Evolutionary conservation across 306 rosid species (phyloP).

Genomic region (Biancaea sappan): DNA sequence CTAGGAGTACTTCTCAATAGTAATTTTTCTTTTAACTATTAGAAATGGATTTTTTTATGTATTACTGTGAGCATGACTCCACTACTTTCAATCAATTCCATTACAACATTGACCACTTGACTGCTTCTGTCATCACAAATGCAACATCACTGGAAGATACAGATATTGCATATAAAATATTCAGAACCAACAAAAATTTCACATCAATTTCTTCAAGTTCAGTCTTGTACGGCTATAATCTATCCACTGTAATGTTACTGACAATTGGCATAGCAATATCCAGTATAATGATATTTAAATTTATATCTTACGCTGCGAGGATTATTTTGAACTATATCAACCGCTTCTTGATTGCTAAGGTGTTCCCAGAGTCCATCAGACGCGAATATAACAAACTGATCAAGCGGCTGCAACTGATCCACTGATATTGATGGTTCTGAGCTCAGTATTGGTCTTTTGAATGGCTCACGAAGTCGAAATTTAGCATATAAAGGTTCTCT

Average conservation of each 20-base stretch:
- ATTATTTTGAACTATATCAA: constrained; percentile 65
- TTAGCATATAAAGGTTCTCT: constrained; percentile 65
- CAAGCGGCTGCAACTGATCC: constrained; percentile 61
- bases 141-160: neutral
- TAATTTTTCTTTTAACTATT: too few relatives aligned
- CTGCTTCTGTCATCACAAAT: neutral
- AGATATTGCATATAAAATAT: constrained; percentile 2
- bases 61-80: neutral
- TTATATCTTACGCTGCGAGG: constrained; percentile 55
- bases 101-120: neutral
- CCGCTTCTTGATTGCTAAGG: constrained; percentile 77
- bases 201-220: neutral
- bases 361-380: constrained; percentile 89
- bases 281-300: constrained; percentile 16
- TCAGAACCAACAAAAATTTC: neutral
- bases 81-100: neutral
- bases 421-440: constrained; percentile 61
- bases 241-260: neutral
- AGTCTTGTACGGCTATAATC: neutral
- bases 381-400: constrained; percentile 72
- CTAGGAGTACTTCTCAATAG: neutral
- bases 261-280: constrained; percentile 14
- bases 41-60: too few relatives aligned
- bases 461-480: constrained; percentile 70
- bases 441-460: constrained; percentile 61